Conservation (phyloP, 345 rosid species). For the Aquilaria sinensis region DNA sequence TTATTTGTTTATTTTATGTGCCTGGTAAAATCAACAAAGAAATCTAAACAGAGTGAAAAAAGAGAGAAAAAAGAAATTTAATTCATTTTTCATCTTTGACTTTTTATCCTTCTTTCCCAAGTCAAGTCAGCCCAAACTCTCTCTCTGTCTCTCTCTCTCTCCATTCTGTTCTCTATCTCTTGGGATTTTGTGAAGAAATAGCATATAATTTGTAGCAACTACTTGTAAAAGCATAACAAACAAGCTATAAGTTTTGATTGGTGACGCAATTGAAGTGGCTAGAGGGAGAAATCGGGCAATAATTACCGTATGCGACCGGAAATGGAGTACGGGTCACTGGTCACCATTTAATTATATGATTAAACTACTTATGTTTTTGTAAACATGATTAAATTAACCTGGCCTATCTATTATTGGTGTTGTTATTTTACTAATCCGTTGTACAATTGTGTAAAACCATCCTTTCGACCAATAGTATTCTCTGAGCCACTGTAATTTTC, state of each 20-base stretch:
- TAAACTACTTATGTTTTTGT: too few species aligned
- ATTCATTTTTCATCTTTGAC: constrained; percentile 26
- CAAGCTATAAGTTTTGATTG: constrained; percentile 21
- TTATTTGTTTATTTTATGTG: not conserved
- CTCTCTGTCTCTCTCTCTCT: constrained; percentile 6
- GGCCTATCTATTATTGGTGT: constrained; percentile 5
- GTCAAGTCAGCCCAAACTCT: constrained; percentile 29
- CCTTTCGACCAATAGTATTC: not conserved
- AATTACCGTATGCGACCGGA: too few species aligned
- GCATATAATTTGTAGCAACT: too few species aligned
- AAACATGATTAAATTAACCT: too few species aligned
- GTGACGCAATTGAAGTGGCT: constrained; percentile 28
- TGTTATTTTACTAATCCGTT: not conserved
- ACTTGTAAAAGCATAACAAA: constrained; percentile 18
- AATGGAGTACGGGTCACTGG: too few species aligned
- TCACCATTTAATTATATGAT: too few species aligned
- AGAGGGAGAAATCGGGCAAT: too few species aligned
- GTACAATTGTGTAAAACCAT: constrained; percentile 2
- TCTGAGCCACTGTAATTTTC: constrained; percentile 6
- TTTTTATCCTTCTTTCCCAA: constrained; percentile 12
- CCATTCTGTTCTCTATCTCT: not conserved
- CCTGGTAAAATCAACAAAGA: constrained; percentile 5
- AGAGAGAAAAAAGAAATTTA: constrained; percentile 14
- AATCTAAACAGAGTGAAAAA: constrained; percentile 24
- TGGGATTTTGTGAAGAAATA: not conserved